These are phyloP conservation scores for Schizonepeta tenuifolia DNA, from an alignment of 257 asterid genomes.

Conservation along the genomic window DNA sequence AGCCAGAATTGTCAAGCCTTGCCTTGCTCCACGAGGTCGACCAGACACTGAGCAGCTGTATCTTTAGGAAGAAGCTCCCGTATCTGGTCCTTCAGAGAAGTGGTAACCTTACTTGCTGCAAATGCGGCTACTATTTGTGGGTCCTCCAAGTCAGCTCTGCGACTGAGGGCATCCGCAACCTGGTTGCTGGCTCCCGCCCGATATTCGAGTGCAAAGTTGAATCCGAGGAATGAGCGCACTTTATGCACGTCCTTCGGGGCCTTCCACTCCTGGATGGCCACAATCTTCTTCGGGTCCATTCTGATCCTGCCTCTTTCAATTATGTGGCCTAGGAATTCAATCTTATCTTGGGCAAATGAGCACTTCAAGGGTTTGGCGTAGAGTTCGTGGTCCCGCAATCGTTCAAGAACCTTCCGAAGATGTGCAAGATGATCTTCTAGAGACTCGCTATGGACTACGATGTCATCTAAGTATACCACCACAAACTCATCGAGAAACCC, in stretches of 20 bases:
- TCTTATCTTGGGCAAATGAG: not conserved
- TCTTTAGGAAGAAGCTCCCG: too few relatives aligned
- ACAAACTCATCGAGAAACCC: not conserved
- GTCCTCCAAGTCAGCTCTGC: too few relatives aligned
- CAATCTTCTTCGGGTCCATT: not conserved
- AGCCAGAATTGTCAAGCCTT: not conserved
- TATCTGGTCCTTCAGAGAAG: too few relatives aligned
- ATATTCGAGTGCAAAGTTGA: not conserved
- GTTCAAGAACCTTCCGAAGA: too few relatives aligned
- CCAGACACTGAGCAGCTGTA: too few relatives aligned
- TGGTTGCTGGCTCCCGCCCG: not conserved
- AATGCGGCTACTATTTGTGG: too few relatives aligned
- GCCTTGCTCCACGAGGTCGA: not conserved
- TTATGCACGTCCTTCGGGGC: not conserved
- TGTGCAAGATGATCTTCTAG: too few relatives aligned
- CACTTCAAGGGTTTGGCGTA: too few relatives aligned
- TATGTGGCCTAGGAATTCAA: not conserved
- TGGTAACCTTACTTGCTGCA: too few relatives aligned
- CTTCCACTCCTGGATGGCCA: not conserved
- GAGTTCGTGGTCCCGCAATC: too few relatives aligned
- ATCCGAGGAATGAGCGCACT: not conserved
- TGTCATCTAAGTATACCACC: not conserved
- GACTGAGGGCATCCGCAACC: too few relatives aligned
- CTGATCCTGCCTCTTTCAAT: not conserved
- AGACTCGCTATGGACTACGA: too few relatives aligned